These are phyloP conservation scores for Wickerhamomyces subpelliculosus DNA, from an alignment of 805 yeast genomes.

Conservation along the genomic window DNA sequence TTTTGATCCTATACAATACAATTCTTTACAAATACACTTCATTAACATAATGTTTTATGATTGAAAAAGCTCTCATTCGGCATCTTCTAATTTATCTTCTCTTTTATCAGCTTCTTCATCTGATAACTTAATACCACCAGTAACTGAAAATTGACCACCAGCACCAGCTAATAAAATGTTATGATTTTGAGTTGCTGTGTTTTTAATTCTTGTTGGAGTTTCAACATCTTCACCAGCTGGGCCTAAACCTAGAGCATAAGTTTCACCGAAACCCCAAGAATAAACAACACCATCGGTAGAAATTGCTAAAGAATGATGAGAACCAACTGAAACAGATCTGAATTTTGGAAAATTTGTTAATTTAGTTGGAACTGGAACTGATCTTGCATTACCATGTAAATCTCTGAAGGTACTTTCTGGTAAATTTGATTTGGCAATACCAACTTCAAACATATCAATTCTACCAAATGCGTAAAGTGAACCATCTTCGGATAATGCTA, in stretches of 20 bases:
- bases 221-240: constrained; percentile 82
- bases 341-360: constrained; percentile 51
- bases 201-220: constrained; percentile 80
- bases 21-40: no score
- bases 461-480: constrained; percentile 83
- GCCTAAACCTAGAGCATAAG: constrained; percentile 94
- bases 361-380: constrained; percentile 79
- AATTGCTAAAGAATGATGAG: constrained; percentile 88
- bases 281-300: constrained; percentile 78
- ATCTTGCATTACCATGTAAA: constrained; percentile 72
- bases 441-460: constrained; percentile 89
- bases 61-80: constrained; percentile 33
- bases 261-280: constrained; percentile 98
- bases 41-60: neutral
- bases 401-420: constrained; percentile 75
- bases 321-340: constrained; percentile 67
- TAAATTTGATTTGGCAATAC: constrained; percentile 57
- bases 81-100: constrained; percentile 45
- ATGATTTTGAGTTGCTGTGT: constrained; percentile 86
- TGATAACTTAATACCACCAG: constrained; percentile 59
- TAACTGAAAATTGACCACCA: constrained; percentile 93
- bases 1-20: no score
- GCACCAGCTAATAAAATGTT: constrained; percentile 73
- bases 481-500: constrained; percentile 69
- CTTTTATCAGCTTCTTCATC: constrained; percentile 36